phyloP scores from a whole-genome alignment of 306 rosid species.

The Castanea crenata region DNA sequence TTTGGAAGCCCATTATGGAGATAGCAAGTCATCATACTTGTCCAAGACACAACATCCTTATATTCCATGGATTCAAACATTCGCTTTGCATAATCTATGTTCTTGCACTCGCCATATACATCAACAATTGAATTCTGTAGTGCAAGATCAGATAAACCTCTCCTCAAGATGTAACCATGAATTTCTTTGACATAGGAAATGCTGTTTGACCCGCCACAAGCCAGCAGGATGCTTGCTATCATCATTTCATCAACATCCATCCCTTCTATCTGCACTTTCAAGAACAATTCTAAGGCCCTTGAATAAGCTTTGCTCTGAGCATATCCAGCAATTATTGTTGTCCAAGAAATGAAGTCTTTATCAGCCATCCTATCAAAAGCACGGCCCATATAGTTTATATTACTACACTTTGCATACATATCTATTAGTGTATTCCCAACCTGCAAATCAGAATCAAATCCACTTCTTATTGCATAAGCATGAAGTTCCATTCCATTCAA shows the following conservation, averaged over 20 bases:
- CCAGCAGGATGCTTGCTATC: constrained; percentile 64
- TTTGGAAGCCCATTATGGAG: constrained; percentile 50
- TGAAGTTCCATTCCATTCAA: constrained; percentile 65
- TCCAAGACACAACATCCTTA: constrained; percentile 77
- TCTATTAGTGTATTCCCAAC: constrained; percentile 65
- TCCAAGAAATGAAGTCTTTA: constrained; percentile 69
- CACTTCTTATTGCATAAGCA: constrained; percentile 56
- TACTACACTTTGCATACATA: constrained; percentile 62
- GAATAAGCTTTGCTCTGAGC: constrained; percentile 49
- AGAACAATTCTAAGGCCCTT: constrained; percentile 46
- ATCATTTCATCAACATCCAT: constrained; percentile 52
- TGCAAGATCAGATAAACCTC: constrained; percentile 46
- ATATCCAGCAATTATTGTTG: constrained; percentile 68
- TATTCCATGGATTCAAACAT: constrained; percentile 47
- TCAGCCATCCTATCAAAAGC: constrained; percentile 45
- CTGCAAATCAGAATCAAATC: constrained; percentile 52
- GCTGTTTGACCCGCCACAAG: constrained; percentile 46
- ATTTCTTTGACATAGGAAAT: constrained; percentile 48
- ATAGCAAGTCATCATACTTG: constrained; percentile 65
- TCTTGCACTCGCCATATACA: constrained; percentile 55
- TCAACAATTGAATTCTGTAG: constrained; percentile 59
- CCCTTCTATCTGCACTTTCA: constrained; percentile 38
- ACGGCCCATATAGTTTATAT: constrained; percentile 47
- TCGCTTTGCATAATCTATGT: constrained; percentile 39
- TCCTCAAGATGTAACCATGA: constrained; percentile 46